A percentile compares a stretch with the other conserved stretches of the same genome.
phyloP scores from a whole-genome alignment of 106 monocot species.

The Posidonia australis region DNA sequence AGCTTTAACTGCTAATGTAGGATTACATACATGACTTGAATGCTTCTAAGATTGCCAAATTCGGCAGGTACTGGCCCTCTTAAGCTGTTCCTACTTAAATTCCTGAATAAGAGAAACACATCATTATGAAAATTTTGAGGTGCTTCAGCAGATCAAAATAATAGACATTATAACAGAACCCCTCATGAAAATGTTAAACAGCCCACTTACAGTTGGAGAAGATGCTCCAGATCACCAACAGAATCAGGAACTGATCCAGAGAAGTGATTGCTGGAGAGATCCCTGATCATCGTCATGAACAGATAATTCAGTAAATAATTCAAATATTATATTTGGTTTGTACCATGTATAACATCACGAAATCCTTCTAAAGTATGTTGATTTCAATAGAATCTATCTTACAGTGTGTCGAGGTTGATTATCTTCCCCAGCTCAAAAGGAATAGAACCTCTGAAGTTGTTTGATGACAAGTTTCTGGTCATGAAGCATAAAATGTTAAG shows the following conservation, averaged over 20 bases:
- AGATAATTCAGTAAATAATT: neutral
- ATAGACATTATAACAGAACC: too few species aligned
- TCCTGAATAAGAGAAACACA: conserved; percentile 32
- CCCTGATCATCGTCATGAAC: conserved; percentile 23
- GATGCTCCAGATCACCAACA: conserved; percentile 90
- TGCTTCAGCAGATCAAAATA: neutral
- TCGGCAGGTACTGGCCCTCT: conserved; percentile 55
- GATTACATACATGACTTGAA: conserved; percentile 71
- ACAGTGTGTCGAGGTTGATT: conserved; percentile 93
- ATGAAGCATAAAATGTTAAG: too few species aligned
- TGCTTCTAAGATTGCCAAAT: conserved; percentile 91
- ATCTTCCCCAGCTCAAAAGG: conserved; percentile 72
- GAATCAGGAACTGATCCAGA: conserved; percentile 74
- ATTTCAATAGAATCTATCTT: conserved; percentile 8
- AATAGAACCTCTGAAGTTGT: conserved; percentile 67
- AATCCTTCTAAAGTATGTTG: neutral
- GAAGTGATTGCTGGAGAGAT: conserved; percentile 78
- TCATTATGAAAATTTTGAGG: neutral
- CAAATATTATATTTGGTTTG: neutral
- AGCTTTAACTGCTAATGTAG: neutral
- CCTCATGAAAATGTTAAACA: too few species aligned
- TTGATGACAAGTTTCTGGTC: conserved; percentile 80
- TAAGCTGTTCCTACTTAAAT: conserved; percentile 70
- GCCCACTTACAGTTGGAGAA: conserved; percentile 68
- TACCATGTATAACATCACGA: neutral